Evolutionary conservation across 177 flowering plant species (phyloP), one percentile per base, ranked within the genome.

Genomic region (Telopea speciosissima): DNA sequence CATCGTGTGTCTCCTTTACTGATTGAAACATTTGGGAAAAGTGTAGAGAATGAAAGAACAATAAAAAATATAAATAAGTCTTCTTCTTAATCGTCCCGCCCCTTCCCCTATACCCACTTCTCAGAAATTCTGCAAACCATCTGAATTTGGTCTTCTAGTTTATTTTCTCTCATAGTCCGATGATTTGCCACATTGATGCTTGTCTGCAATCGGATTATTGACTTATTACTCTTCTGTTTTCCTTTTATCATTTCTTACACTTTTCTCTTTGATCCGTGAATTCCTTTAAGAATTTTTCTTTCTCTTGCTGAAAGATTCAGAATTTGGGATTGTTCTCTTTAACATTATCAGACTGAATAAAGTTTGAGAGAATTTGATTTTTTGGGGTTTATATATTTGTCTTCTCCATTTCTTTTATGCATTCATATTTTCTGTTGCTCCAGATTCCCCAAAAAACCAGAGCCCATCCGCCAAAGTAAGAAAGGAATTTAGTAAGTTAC

Each of bases 401-500:
- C 58, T 14, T 44, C 6, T 52, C 63, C 56, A 67, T n/a, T 56
- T 28, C 54, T 11, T 54, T 8, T 17, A 31, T 28, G 5, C 19
- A 11, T 68, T 28, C 31, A 1, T 19, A 21, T 58, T 7, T 58
- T 58, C n/a, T 58, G 61, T 16, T 8, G 19, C 14, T 58, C 24
- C 61, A 58, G 61, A 58, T 19, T 58, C 61, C 23, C 61, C 85
- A 24, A 83, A 83, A 72, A 77, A 75, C 14, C 72, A 79, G 28
- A 77, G 73, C 59, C 74, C 85, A 17, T 69, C 79, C 21, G 76
- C 19, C 26, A 79, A 79, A 60, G 73, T 40, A 24, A 68, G 59
- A 63, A 77, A 73, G 25, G 83, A 79, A 11, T 76, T 52, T 22
- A 73, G 68, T 12, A 84, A 75, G 60, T 70, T 89, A 36, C 93